Evolutionary conservation across 108 stramenopile genomes (phyloP).

Genomic region (Aurantiochytrium sp.): DNA sequence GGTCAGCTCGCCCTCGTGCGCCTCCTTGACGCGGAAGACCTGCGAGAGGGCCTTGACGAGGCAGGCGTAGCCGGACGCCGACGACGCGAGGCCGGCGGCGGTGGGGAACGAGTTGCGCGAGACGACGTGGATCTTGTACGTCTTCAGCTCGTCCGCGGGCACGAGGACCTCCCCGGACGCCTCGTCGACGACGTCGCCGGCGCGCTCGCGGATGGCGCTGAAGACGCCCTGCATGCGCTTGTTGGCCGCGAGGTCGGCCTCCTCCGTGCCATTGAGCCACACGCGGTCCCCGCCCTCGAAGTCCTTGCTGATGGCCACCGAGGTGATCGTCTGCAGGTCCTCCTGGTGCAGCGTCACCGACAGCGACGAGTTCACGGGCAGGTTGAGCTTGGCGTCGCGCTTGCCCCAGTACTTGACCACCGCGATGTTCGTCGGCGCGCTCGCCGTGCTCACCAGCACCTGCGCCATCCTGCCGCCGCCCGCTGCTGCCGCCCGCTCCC

Average conservation of each 20-base stretch:
- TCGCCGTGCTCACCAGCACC: constrained; percentile 23
- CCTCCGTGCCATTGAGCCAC: constrained; percentile 84
- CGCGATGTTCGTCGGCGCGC: constrained; percentile 39
- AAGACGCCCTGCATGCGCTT: constrained; percentile 50
- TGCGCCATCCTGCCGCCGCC: not conserved
- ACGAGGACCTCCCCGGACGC: constrained; percentile 56
- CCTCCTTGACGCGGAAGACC: constrained; percentile 67
- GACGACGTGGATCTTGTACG: constrained; percentile 69
- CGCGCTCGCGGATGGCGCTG: constrained; percentile 43
- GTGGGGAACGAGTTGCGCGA: constrained; percentile 95
- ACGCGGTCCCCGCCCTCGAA: constrained; percentile 73
- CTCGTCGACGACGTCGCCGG: constrained; percentile 49
- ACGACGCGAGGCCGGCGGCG: constrained; percentile 86
- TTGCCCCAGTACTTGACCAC: constrained; percentile 46
- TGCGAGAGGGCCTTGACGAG: constrained; percentile 76
- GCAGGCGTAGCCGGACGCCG: constrained; percentile 73
- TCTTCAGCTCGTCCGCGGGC: constrained; percentile 65
- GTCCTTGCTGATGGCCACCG: constrained; percentile 65
- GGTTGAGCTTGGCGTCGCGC: constrained; percentile 26
- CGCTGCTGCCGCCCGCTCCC: not conserved
- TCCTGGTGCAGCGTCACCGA: constrained; percentile 83
- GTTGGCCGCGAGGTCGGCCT: constrained; percentile 42
- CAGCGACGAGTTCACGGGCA: constrained; percentile 48
- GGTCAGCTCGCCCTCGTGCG: constrained; percentile 52
- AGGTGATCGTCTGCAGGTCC: constrained; percentile 87